These are phyloP conservation scores for Dryadomyces quercivorus DNA, from an alignment of 2,329 filamentous ascomycete genomes.

Conservation along the genomic window DNA sequence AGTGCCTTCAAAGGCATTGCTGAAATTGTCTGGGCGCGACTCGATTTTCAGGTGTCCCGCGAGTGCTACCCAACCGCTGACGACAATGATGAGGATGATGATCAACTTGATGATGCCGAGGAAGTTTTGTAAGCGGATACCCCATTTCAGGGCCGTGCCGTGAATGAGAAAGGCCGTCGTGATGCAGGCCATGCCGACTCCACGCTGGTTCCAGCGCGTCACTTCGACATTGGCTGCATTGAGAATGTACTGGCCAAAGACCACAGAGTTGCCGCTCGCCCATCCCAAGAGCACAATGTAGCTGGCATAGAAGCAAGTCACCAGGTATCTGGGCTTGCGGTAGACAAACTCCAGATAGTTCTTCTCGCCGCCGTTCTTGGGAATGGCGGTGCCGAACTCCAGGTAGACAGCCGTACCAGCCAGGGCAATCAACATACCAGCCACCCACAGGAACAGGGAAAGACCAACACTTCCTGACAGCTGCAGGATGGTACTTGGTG, in stretches of 20 bases:
- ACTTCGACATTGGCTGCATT: constrained; percentile 51
- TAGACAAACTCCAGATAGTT: constrained; percentile 56
- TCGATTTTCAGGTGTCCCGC: constrained; percentile 45
- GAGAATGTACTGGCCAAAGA: constrained; percentile 60
- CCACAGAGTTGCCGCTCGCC: constrained; percentile 54
- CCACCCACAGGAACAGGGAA: constrained; percentile 50
- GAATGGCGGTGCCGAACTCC: constrained; percentile 54
- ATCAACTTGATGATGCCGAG: constrained; percentile 55
- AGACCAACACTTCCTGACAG: constrained; percentile 50
- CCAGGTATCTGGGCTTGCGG: constrained; percentile 46
- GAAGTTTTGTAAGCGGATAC: constrained; percentile 53
- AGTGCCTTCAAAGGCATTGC: constrained; percentile 51
- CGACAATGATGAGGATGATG: constrained; percentile 52
- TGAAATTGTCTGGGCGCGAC: constrained; percentile 38
- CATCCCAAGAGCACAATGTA: constrained; percentile 54
- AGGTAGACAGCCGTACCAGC: constrained; percentile 53
- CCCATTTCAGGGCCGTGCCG: constrained; percentile 51
- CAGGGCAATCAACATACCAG: constrained; percentile 47
- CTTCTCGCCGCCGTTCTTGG: constrained; percentile 53
- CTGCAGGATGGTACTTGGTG: constrained; percentile 43
- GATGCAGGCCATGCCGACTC: constrained; percentile 53
- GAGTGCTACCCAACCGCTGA: constrained; percentile 49
- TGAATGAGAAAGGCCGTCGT: constrained; percentile 55
- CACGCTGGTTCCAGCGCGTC: constrained; percentile 54
- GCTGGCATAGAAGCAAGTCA: constrained; percentile 46